Evolutionary conservation across 352 stramenopile genomes (phyloP).

Genomic region (Peronospora belbahrii): DNA sequence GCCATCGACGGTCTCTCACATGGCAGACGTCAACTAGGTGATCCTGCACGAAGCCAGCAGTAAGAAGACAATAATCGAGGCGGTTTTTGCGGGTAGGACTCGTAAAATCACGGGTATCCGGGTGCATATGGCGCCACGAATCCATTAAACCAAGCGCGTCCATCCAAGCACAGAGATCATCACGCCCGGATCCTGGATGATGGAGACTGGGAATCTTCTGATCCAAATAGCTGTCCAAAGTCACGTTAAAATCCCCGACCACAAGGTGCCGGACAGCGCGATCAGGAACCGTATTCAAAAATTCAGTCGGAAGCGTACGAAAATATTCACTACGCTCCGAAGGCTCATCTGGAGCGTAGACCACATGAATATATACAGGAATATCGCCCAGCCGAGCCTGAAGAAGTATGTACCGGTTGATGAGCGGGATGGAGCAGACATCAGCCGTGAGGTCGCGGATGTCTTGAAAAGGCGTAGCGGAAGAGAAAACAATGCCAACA

Average conservation of each 20-base stretch:
- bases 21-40: slow-evolving; percentile 2
- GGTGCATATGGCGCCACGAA: slow-evolving; percentile 6
- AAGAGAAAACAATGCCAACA: slow-evolving; percentile 7
- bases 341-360: slow-evolving; percentile 12
- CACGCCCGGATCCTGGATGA: neutral
- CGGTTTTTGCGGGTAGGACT: slow-evolving; percentile 7
- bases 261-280: too few relatives aligned
- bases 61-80: slow-evolving; percentile 14
- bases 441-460: slow-evolving; percentile 4
- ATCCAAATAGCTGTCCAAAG: too few relatives aligned
- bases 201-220: neutral
- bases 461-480: slow-evolving; percentile 4
- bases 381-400: neutral
- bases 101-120: slow-evolving; percentile 3
- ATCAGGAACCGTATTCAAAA: too few relatives aligned
- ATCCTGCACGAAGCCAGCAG: slow-evolving; percentile 5
- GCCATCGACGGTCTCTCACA: slow-evolving; percentile 8
- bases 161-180: slow-evolving; percentile 8
- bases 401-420: slow-evolving; percentile 14
- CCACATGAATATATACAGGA: slow-evolving; percentile 1
- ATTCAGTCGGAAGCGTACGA: neutral
- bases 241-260: too few relatives aligned
- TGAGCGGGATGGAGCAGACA: slow-evolving; percentile 1
- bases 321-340: neutral
- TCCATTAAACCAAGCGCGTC: slow-evolving; percentile 6